Percentiles rank a stretch among this genome's conserved stretches.
These are phyloP conservation scores for Ogataea populi-albae DNA, from an alignment of 805 yeast species.

Conservation along the genomic window DNA sequence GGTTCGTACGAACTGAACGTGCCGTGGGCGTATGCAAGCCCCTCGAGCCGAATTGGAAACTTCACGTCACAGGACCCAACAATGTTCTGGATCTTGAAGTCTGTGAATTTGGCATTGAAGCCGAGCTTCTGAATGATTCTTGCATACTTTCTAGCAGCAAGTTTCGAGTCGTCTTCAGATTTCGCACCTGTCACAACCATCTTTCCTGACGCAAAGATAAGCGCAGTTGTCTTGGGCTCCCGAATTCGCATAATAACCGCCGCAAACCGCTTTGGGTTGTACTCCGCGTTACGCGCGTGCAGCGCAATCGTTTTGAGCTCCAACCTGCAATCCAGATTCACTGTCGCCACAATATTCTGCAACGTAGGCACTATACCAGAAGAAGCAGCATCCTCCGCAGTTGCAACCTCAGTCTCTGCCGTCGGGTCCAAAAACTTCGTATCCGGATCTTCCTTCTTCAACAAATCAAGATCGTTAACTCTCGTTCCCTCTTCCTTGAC, in stretches of 20 bases:
- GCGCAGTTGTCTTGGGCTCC: conserved; percentile 97
- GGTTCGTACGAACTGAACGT: conserved; percentile 99
- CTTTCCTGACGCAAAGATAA: conserved; percentile 97
- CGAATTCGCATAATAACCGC: conserved; percentile 99
- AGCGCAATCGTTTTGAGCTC: conserved; percentile 96
- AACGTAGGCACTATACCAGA: conserved; percentile 96
- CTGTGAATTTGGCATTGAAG: conserved; percentile 95
- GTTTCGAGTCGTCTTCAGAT: conserved; percentile 96
- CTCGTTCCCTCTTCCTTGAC: conserved; percentile 19
- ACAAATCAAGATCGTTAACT: conserved; percentile 9
- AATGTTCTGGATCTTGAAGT: conserved; percentile 95
- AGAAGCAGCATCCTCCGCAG: conserved; percentile 64
- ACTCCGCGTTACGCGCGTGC: conserved; percentile 98
- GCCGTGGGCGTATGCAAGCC: conserved; percentile 96
- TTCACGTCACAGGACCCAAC: conserved; percentile 99
- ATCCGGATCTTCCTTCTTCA: conserved; percentile 16
- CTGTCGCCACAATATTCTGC: conserved; percentile 97
- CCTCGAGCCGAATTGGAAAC: conserved; percentile 95
- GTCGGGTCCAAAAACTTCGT: conserved; percentile 33
- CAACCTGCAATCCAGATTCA: conserved; percentile 90
- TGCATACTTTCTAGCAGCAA: conserved; percentile 96
- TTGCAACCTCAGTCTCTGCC: conserved; percentile 22
- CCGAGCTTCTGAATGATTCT: conserved; percentile 97
- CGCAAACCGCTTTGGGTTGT: conserved; percentile 97
- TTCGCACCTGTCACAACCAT: conserved; percentile 99